Percentiles rank a stretch among this genome's conserved stretches.
Conservation (phyloP, 495 filamentous ascomycete genomes). For the Talaromyces stipitatus region DNA sequence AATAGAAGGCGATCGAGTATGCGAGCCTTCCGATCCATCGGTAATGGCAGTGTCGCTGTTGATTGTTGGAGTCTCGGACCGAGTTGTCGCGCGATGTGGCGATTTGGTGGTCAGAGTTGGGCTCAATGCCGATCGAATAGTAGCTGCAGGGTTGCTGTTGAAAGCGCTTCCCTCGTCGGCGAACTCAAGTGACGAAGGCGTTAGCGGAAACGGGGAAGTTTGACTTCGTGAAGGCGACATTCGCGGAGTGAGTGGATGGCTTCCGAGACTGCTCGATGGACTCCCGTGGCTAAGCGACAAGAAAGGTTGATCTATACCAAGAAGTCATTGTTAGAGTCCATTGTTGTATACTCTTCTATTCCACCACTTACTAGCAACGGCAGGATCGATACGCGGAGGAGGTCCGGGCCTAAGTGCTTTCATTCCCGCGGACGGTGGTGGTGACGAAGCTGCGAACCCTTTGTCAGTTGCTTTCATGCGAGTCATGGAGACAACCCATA, state of each 20-base stretch:
- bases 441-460: neutral
- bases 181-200: conserved; percentile 34
- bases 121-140: neutral
- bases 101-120: conserved; percentile 3
- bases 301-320: conserved; percentile 52
- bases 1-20: conserved; percentile 25
- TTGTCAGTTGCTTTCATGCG: neutral
- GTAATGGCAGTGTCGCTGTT: neutral
- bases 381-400: conserved; percentile 48
- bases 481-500: neutral
- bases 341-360: neutral
- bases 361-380: conserved; percentile 44
- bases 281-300: conserved; percentile 50
- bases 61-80: neutral
- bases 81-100: conserved; percentile 4
- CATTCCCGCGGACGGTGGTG: conserved; percentile 4
- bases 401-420: conserved; percentile 20
- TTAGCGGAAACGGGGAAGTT: conserved; percentile 34
- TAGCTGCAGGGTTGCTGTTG: neutral
- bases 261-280: conserved; percentile 49
- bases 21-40: conserved; percentile 9
- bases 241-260: conserved; percentile 51
- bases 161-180: conserved; percentile 33
- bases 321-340: neutral
- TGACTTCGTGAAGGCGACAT: conserved; percentile 31